phyloP scores from a whole-genome alignment of 1,284 basidiomycete genomes.

The Fomes fomentarius region DNA sequence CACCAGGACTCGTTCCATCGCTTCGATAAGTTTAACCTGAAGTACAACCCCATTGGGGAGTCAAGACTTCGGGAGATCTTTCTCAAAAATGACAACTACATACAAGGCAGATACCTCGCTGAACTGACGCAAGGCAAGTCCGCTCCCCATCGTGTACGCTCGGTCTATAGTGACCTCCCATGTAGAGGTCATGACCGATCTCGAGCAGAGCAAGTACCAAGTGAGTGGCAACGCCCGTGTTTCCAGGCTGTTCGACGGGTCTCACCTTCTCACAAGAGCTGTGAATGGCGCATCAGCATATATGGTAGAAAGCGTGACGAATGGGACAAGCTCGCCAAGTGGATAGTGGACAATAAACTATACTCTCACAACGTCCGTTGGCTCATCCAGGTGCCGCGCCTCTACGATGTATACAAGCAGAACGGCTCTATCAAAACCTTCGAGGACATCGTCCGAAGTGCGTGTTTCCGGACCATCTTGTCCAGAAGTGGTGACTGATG shows the following conservation, averaged over 20 bases:
- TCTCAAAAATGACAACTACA: slow-evolving; percentile 96
- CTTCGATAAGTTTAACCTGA: slow-evolving; percentile 95
- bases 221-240: too few species aligned
- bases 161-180: neutral
- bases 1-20: slow-evolving; percentile 98
- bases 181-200: slow-evolving; percentile 92
- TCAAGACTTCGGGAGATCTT: slow-evolving; percentile 97
- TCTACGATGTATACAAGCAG: slow-evolving; percentile 97
- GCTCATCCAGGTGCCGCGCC: slow-evolving; percentile 94
- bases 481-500: neutral
- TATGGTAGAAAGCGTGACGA: slow-evolving; percentile 84
- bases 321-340: slow-evolving; percentile 98
- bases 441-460: slow-evolving; percentile 90
- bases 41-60: slow-evolving; percentile 95
- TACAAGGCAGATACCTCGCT: slow-evolving; percentile 91
- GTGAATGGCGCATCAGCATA: slow-evolving; percentile 96
- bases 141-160: too few species aligned
- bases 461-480: slow-evolving; percentile 36
- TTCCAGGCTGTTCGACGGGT: too few species aligned
- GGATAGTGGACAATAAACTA: slow-evolving; percentile 94
- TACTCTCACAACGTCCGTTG: slow-evolving; percentile 98
- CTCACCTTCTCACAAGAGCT: slow-evolving; percentile 71
- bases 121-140: slow-evolving; percentile 91
- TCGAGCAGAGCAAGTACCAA: slow-evolving; percentile 99
- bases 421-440: slow-evolving; percentile 88